Conservation (phyloP, 345 rosid species). For the Crucihimalaya himalaica region DNA sequence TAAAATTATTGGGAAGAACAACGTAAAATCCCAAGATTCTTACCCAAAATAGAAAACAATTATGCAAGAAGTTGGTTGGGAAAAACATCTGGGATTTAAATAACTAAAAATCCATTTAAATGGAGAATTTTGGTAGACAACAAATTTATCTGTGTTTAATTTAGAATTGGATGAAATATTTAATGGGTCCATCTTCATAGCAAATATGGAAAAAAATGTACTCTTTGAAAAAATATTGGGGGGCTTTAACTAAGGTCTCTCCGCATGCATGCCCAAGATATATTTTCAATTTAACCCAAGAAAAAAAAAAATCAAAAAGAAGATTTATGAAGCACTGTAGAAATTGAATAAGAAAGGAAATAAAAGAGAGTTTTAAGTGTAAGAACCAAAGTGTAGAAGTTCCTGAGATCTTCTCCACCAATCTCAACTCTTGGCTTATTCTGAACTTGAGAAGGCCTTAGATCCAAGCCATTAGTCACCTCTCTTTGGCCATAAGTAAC, state of each 20-base stretch:
- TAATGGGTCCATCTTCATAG: neutral
- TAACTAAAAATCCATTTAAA: too few species aligned
- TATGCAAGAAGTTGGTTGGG: neutral
- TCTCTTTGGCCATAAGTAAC: conserved; percentile 41
- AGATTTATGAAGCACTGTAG: neutral
- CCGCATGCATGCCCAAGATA: conserved; percentile 2
- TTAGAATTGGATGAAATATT: conserved; percentile 1
- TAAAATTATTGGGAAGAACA: neutral
- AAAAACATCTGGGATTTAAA: neutral
- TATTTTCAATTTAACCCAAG: neutral
- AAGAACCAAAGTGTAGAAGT: conserved; percentile 42
- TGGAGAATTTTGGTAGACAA: too few species aligned
- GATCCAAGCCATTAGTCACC: conserved; percentile 41
- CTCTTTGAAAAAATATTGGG: too few species aligned
- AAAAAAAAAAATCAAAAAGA: neutral
- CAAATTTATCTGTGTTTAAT: too few species aligned
- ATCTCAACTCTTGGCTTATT: conserved; percentile 46
- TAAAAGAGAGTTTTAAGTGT: conserved; percentile 11
- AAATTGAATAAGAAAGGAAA: neutral
- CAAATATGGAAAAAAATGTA: too few species aligned
- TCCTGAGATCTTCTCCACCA: conserved; percentile 45
- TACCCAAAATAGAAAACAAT: neutral
- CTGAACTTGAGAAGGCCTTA: conserved; percentile 40
- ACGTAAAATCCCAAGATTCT: neutral
- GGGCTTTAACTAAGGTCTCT: neutral